Evolutionary conservation across 495 filamentous ascomycete species (phyloP).

Genomic region (Xylaria bambusicola): DNA sequence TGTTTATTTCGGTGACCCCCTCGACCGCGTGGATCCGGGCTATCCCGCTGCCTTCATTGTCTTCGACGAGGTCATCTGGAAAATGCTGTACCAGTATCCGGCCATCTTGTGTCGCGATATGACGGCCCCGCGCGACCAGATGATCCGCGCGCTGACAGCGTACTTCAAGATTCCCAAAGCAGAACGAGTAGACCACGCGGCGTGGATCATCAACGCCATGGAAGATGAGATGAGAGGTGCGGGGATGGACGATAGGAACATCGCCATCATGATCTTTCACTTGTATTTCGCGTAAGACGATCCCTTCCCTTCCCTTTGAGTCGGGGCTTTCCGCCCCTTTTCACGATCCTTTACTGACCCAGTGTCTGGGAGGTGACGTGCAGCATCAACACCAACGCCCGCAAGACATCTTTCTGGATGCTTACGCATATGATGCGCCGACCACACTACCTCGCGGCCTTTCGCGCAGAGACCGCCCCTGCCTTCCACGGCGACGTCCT

Average conservation of each 20-base stretch:
- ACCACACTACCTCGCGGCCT: slow-evolving; percentile 1
- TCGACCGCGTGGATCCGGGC: slow-evolving; percentile 24
- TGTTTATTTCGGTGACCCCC: slow-evolving; percentile 26
- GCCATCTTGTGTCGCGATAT: slow-evolving; percentile 14
- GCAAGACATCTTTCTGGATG: slow-evolving; percentile 33
- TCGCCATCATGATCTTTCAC: slow-evolving; percentile 22
- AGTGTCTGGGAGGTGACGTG: background rate
- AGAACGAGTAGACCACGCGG: slow-evolving; percentile 9
- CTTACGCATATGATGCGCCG: slow-evolving; percentile 25
- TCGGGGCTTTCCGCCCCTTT: background rate
- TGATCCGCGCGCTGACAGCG: slow-evolving; percentile 19
- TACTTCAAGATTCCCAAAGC: slow-evolving; percentile 27
- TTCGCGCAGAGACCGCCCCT: slow-evolving; percentile 17
- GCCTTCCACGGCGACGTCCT: slow-evolving; percentile 1
- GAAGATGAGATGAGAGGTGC: slow-evolving; percentile 28
- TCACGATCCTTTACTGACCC: background rate
- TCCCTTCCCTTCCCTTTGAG: background rate
- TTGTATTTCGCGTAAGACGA: slow-evolving; percentile 23
- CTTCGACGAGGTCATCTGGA: slow-evolving; percentile 31
- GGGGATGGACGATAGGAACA: slow-evolving; percentile 16
- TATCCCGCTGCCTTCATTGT: slow-evolving; percentile 18
- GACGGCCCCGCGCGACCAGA: slow-evolving; percentile 4
- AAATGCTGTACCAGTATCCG: slow-evolving; percentile 31
- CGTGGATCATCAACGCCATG: slow-evolving; percentile 26
- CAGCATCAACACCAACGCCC: slow-evolving; percentile 29